phyloP scores from a whole-genome alignment of 306 rosid genomes.

The Cicer bijugum region DNA sequence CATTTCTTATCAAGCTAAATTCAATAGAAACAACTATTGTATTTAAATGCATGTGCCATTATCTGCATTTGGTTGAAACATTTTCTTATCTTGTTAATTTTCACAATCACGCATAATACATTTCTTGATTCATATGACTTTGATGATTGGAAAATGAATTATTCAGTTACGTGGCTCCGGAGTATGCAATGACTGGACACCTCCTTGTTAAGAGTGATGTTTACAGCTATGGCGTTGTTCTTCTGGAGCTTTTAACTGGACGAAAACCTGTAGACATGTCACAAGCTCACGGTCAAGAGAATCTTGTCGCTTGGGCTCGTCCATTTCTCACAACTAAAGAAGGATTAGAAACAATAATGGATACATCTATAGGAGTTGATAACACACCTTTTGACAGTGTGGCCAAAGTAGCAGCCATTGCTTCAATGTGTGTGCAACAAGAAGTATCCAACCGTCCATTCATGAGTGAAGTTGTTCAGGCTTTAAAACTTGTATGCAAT shows the following conservation, averaged over 20 bases:
- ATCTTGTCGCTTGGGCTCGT: conserved; percentile 83
- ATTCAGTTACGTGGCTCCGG: conserved; percentile 87
- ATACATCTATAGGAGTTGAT: conserved; percentile 57
- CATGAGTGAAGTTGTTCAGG: conserved; percentile 97
- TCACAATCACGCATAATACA: conserved; percentile 19
- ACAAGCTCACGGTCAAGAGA: conserved; percentile 88
- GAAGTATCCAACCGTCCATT: conserved; percentile 91
- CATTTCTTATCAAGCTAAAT: neutral
- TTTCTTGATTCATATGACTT: conserved; percentile 19
- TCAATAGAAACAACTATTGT: too few species aligned
- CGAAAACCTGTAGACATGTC: conserved; percentile 93
- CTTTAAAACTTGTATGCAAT: conserved; percentile 76
- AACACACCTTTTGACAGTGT: conserved; percentile 58
- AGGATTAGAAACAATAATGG: conserved; percentile 64
- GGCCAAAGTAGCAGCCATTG: conserved; percentile 93
- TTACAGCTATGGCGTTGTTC: conserved; percentile 92
- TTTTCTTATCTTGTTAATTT: conserved; percentile 9
- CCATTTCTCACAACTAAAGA: conserved; percentile 73
- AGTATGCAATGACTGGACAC: conserved; percentile 95
- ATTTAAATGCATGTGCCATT: neutral
- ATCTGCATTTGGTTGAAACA: conserved; percentile 14
- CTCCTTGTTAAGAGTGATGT: conserved; percentile 94
- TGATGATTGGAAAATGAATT: conserved; percentile 32
- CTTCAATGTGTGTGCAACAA: conserved; percentile 90
- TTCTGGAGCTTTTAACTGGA: conserved; percentile 82